phyloP scores from a whole-genome alignment of 495 filamentous ascomycete genomes.

The Penicillium egyptiacum region DNA sequence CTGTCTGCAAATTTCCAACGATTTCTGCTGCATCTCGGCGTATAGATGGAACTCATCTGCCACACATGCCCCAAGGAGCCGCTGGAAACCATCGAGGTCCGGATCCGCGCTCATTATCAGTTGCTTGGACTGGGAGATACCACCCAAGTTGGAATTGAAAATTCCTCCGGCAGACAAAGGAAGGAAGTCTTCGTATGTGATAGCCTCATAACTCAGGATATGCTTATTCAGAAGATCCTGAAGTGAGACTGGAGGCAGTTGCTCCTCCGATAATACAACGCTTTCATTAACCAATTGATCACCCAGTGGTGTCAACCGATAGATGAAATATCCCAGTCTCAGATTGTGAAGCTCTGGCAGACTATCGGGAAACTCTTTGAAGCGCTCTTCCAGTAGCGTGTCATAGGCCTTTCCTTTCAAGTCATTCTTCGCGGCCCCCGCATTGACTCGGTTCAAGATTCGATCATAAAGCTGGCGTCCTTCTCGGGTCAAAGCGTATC shows the following conservation, averaged over 20 bases:
- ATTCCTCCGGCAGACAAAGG: constrained; percentile 31
- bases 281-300: constrained; percentile 12
- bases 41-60: constrained; percentile 36
- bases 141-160: constrained; percentile 28
- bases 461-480: constrained; percentile 42
- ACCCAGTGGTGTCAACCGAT: neutral
- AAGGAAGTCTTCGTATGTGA: constrained; percentile 34
- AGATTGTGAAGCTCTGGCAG: neutral
- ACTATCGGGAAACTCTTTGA: constrained; percentile 9
- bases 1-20: constrained; percentile 24
- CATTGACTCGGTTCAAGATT: constrained; percentile 32
- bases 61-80: constrained; percentile 21
- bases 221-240: constrained; percentile 25
- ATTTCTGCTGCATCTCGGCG: constrained; percentile 28
- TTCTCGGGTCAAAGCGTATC: constrained; percentile 39
- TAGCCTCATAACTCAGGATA: constrained; percentile 19
- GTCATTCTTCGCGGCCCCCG: constrained; percentile 10
- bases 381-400: constrained; percentile 22
- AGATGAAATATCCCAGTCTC: neutral
- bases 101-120: constrained; percentile 34
- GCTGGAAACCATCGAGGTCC: constrained; percentile 36
- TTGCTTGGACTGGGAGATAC: constrained; percentile 21
- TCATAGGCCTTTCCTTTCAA: constrained; percentile 19
- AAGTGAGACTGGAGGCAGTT: constrained; percentile 2
- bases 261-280: neutral